Evolutionary conservation across 2,329 filamentous ascomycete species (phyloP).

Genomic region (Arachnomyces sp.): DNA sequence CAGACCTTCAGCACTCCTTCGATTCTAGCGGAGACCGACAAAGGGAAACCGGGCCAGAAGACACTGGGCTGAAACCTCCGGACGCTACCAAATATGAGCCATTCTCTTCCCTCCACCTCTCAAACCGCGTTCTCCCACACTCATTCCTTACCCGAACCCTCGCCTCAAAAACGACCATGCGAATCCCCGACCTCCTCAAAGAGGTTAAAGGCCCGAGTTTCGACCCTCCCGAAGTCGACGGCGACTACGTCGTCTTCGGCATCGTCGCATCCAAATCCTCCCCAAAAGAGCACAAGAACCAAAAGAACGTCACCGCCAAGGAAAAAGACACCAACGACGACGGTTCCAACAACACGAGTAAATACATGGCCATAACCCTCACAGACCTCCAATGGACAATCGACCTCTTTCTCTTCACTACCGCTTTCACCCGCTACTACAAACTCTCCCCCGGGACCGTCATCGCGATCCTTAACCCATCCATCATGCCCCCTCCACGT

Average conservation of each 20-base stretch:
- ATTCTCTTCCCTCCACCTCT: constrained; percentile 77
- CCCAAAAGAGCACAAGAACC: constrained; percentile 54
- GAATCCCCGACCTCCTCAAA: constrained; percentile 71
- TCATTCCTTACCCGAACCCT: constrained; percentile 69
- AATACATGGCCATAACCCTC: constrained; percentile 87
- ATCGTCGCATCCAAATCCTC: constrained; percentile 84
- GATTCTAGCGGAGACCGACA: too few relatives aligned
- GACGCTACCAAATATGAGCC: constrained; percentile 66
- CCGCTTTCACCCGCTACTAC: constrained; percentile 87
- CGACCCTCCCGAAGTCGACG: constrained; percentile 69
- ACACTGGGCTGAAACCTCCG: constrained; percentile 22
- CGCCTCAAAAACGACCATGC: constrained; percentile 65
- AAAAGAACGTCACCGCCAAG: constrained; percentile 25
- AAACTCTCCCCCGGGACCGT: constrained; percentile 88
- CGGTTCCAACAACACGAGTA: constrained; percentile 51
- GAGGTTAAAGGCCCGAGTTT: constrained; percentile 76
- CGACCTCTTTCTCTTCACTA: constrained; percentile 85
- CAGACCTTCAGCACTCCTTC: constrained; percentile 3
- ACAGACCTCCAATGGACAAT: constrained; percentile 86
- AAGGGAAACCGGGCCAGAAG: constrained; percentile 8
- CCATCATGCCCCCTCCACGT: constrained; percentile 76
- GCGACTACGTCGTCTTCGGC: constrained; percentile 82
- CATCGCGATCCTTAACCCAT: constrained; percentile 84
- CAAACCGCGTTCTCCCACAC: constrained; percentile 74
- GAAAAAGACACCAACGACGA: constrained; percentile 41